phyloP scores from a whole-genome alignment of 2,329 filamentous ascomycete genomes.

The Sporothrix globosa region DNA sequence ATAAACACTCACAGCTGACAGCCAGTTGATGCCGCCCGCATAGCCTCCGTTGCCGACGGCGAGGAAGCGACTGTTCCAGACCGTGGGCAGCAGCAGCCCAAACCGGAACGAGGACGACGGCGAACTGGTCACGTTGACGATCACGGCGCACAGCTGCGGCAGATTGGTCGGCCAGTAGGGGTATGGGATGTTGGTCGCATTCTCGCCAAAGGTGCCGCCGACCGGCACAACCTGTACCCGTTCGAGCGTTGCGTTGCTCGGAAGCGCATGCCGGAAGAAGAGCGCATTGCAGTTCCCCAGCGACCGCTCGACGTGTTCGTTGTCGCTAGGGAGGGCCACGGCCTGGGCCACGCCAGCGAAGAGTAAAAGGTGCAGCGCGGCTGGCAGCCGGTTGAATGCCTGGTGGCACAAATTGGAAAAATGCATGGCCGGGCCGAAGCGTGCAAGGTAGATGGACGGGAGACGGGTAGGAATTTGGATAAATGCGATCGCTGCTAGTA shows the following conservation, averaged over 20 bases:
- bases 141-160: slow-evolving; percentile 43
- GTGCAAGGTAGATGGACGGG: not conserved
- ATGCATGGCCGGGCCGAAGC: not conserved
- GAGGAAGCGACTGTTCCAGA: slow-evolving; percentile 44
- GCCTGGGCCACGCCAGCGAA: not conserved
- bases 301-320: not conserved
- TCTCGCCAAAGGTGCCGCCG: slow-evolving; percentile 39
- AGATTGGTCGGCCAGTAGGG: slow-evolving; percentile 41
- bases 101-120: slow-evolving; percentile 41
- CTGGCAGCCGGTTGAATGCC: not conserved
- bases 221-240: slow-evolving; percentile 33
- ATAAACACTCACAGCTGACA: slow-evolving; percentile 24
- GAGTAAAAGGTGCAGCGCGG: not conserved
- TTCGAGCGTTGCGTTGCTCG: slow-evolving; percentile 31
- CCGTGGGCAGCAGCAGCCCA: slow-evolving; percentile 42
- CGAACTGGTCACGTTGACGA: slow-evolving; percentile 41
- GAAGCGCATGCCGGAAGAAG: slow-evolving; percentile 4
- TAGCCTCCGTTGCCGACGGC: slow-evolving; percentile 43
- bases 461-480: not conserved
- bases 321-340: not conserved
- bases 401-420: not conserved
- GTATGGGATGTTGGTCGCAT: slow-evolving; percentile 37
- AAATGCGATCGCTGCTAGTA: not conserved
- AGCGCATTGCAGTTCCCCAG: slow-evolving; percentile 21
- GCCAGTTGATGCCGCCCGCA: slow-evolving; percentile 44